Evolutionary conservation across 192 early-diverging fungal species (phyloP), one percentile per base, ranked within the genome.

Genomic region (Entomortierella parvispora): DNA sequence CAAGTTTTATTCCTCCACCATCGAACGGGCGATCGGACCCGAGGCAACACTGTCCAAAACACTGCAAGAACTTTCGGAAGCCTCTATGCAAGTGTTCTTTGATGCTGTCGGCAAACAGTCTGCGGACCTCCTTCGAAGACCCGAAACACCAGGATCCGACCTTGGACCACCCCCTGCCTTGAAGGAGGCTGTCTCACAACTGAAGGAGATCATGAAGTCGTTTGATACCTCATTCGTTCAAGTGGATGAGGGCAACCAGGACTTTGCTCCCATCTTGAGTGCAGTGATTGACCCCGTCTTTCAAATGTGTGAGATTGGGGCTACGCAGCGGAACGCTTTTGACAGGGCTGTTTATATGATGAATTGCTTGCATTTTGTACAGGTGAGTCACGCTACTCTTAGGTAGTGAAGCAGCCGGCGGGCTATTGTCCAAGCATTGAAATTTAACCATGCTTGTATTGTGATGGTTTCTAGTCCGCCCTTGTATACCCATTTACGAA

Each of bases 161-260:
- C 72, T 94, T 33, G 67, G 76, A 9, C 86, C 91, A 23, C 85
- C 91, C 22, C 84, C 85, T 3, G 69, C 83, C 10, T 80, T 94
- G 8, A 91, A 90, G 64, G 91, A 93, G 48, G 84, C 87, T 29
- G 72, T 91, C 4, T 65, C 83, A 42, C 91, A 93, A 56, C 61
- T 94, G 86, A 90, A 89, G 75, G 92, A 92, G 67, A 91, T 95
- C 29, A 87, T 94, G 86, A 86, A 90, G 22, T 92, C 93, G 3
- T 94, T 93, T 68, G 91, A 90, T 33, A 84, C 88, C 8, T 93
- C 92, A 6, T 81, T 92, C 46, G 80, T 93, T 17, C 74, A 85
- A 2, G 74, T 68, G 1, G 81, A 84, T 5, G 70, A 84, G 22
- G 71, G 79, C 7, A 90, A 91, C 51, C 59, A 80, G 47, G 88